These are phyloP conservation scores for Ophiostoma novo-ulmi DNA, from an alignment of 2,329 filamentous ascomycete species.

Conservation along the genomic window DNA sequence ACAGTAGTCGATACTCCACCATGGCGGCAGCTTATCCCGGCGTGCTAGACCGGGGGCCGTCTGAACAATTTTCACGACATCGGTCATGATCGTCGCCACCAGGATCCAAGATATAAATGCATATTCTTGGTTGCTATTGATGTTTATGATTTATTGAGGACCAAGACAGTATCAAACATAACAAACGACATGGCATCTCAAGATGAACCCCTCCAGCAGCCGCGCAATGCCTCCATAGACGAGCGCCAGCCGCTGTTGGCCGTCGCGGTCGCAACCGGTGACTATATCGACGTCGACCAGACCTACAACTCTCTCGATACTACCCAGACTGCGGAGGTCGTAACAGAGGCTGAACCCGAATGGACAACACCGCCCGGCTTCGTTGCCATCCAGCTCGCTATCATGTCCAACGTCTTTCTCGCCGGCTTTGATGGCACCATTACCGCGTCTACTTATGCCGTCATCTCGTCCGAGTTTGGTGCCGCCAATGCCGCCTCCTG, in stretches of 20 bases:
- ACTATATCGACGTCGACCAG: background rate
- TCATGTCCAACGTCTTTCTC: slow-evolving; percentile 61
- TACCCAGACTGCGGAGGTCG: background rate
- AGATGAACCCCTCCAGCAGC: background rate
- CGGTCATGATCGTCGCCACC: background rate
- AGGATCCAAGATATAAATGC: background rate
- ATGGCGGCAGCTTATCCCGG: background rate
- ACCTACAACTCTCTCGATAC: background rate
- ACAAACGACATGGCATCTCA: background rate
- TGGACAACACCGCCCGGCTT: slow-evolving; percentile 39
- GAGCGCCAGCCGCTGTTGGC: background rate
- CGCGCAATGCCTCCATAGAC: background rate
- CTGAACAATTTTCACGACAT: background rate
- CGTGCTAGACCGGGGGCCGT: background rate
- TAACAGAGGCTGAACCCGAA: background rate
- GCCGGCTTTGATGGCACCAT: slow-evolving; percentile 67
- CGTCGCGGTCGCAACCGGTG: background rate
- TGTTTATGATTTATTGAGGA: no score
- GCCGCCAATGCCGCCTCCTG: slow-evolving; percentile 50
- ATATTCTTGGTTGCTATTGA: no score
- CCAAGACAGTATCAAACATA: background rate
- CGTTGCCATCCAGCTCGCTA: slow-evolving; percentile 53
- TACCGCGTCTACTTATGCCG: slow-evolving; percentile 67
- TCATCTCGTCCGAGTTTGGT: slow-evolving; percentile 47
- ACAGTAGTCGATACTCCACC: background rate